Conservation (phyloP, 176 grass and related monocot genomes). For the Cenchrus americanus region DNA sequence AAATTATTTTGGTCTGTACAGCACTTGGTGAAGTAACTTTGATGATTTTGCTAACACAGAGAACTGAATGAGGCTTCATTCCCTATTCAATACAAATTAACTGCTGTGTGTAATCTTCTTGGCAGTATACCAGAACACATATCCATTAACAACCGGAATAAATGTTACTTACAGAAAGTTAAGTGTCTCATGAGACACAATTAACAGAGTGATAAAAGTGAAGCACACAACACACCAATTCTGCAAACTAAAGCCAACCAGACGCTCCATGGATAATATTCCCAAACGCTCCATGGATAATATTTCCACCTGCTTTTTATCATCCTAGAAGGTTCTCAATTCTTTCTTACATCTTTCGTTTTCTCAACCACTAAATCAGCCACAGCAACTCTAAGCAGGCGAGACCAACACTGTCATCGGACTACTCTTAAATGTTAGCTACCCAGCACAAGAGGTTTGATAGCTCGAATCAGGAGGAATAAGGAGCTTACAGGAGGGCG, state of each 20-base stretch:
- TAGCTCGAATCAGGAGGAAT: neutral
- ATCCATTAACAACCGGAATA: neutral
- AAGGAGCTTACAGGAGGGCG: constrained; percentile 49
- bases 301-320: neutral
- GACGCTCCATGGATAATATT: neutral
- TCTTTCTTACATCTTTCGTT: neutral
- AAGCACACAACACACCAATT: neutral
- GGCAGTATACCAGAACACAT: neutral
- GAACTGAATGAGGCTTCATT: neutral
- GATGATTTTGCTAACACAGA: neutral
- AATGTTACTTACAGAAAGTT: neutral
- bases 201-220: neutral
- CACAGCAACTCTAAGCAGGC: neutral
- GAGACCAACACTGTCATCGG: neutral
- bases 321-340: neutral
- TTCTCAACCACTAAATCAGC: neutral
- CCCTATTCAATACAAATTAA: constrained; percentile 8
- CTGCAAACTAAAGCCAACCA: neutral
- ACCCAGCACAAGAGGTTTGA: neutral
- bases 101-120: neutral
- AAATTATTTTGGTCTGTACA: constrained; percentile 6
- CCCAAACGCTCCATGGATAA: neutral
- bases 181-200: neutral
- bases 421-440: neutral
- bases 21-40: neutral